Conservation (phyloP, 352 stramenopile species). For the Blastocystis sp. region DNA sequence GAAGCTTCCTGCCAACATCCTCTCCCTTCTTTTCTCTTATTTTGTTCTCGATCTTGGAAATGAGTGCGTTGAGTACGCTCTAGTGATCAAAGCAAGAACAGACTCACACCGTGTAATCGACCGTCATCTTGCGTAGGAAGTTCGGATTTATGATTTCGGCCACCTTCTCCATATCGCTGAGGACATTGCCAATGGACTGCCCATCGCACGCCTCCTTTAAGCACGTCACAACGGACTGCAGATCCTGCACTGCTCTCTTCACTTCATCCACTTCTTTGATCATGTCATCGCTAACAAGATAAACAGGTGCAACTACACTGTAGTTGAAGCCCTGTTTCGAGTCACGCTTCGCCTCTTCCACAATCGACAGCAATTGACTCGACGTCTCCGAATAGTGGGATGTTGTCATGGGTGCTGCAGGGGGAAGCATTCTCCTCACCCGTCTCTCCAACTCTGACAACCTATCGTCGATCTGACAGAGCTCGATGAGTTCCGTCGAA, state of each 20-base stretch:
- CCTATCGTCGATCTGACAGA: neutral
- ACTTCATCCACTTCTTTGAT: neutral
- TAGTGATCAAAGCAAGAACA: neutral
- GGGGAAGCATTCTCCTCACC: neutral
- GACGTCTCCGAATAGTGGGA: neutral
- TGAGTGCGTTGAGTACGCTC: neutral
- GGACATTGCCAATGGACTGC: neutral
- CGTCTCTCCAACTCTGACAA: neutral
- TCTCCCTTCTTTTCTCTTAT: neutral
- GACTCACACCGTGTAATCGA: slow-evolving; percentile 18
- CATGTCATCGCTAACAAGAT: neutral
- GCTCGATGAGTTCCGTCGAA: neutral
- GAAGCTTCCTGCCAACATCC: neutral
- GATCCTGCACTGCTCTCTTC: neutral
- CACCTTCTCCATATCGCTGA: slow-evolving; percentile 17
- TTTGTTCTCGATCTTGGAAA: slow-evolving; percentile 21
- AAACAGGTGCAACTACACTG: neutral
- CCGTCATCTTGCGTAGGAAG: slow-evolving; percentile 52
- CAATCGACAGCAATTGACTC: neutral
- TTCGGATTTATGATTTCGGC: slow-evolving; percentile 16
- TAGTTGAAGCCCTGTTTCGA: neutral
- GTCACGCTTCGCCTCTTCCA: neutral
- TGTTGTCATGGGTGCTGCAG: neutral
- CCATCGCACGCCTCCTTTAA: slow-evolving; percentile 17
- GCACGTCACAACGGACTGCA: neutral